Base-by-base conservation (phyloP, 768 basidiomycete species). In the Mrakia blollopis region DNA sequence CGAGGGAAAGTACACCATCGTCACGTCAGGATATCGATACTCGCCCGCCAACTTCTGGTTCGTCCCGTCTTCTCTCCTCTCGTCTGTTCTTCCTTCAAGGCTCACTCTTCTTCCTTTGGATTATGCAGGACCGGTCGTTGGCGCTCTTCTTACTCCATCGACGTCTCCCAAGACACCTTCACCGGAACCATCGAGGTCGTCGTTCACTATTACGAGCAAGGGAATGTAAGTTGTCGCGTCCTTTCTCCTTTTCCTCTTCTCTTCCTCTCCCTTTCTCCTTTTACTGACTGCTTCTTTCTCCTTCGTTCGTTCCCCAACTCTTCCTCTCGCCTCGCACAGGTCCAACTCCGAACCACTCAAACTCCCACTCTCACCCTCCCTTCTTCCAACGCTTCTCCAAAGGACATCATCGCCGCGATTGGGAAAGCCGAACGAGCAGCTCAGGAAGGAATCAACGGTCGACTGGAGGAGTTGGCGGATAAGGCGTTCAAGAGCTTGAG, bases 161-260 rank as follows among this genome's bases (percentile, higher is more conserved):
- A 96, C 82, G 83, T 92, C 54, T 87, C 86, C 25, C 85, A 87
- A 57, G 87, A 88, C 73, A 87, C 84, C 77, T 86, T 97, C 8
- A 83, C 84, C n/a, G 94, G 94, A 0, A 88, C 86, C 80, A 88
- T 97, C 23, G 85, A 90, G 11, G 88, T 92, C 62, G 92, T 94
- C 80, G 90, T 98, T 18, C 97, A 99, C 83, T 98, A 98, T 82
- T 98, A 95, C 81, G 97, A 99, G 83, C 93, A 97, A 82, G 96
- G 96, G 80, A 96, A 95, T 82, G 93, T 95, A 74, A 71, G 57
- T 25, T 21, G 13, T 2, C 57, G 57, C 57, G 57, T n/a, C 28
- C 9, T 28, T 44, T 44, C 44, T 13, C 11, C 52, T 54, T 23
- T 16, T 54, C 14, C 52, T 23, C 0, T 35, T 41, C 63, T 37